A percentile compares a stretch with the other conserved stretches of the same genome.
These are phyloP conservation scores for Dendrocalamus latiflorus DNA, from an alignment of 202 grass and related monocot genomes.

Conservation along the genomic window DNA sequence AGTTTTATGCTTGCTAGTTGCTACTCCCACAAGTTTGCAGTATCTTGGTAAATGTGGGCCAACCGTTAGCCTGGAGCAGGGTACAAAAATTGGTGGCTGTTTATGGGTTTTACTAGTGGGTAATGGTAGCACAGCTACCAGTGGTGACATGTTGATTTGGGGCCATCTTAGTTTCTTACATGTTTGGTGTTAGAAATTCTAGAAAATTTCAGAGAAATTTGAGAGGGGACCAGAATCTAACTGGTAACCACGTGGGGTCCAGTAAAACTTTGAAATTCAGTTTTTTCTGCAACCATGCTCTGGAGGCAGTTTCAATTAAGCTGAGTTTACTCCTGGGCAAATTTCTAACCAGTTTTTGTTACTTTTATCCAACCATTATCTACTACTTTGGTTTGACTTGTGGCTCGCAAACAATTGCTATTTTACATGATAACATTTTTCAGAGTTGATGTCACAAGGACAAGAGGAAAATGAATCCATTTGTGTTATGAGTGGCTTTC, in stretches of 20 bases:
- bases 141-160: not conserved
- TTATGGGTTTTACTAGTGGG: not conserved
- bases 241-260: not conserved
- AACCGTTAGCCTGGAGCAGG: not conserved
- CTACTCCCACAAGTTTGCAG: not conserved
- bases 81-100: not conserved
- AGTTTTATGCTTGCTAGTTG: constrained; percentile 19
- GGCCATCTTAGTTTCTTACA: not conserved
- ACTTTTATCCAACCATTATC: not conserved
- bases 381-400: not conserved
- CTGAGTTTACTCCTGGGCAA: not conserved
- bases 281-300: not conserved
- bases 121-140: not conserved
- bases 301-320: not conserved
- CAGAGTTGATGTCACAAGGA: not conserved
- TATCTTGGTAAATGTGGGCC: not conserved
- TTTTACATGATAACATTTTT: not conserved
- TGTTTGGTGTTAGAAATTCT: not conserved
- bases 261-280: not conserved
- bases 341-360: not conserved
- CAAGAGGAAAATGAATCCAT: not conserved
- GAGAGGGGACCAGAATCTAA: not conserved
- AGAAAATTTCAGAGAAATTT: not conserved
- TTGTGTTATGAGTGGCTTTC: not conserved
- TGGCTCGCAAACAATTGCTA: not conserved